phyloP scores from a whole-genome alignment of 768 basidiomycete genomes.

The Tricholoma bakamatsutake region DNA sequence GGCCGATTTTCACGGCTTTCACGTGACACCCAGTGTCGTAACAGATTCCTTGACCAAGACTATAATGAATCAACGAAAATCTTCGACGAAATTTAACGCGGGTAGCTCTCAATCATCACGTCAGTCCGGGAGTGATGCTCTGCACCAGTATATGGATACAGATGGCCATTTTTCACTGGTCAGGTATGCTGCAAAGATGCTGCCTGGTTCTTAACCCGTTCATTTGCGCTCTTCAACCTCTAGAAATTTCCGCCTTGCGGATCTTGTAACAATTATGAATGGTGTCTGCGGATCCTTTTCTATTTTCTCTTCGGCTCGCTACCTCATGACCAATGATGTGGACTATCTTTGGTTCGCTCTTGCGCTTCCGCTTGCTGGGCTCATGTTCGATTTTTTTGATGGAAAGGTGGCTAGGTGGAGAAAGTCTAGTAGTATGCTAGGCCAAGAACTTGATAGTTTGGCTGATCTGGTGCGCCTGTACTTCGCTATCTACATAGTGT shows the following conservation, averaged over 20 bases:
- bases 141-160: constrained; percentile 82
- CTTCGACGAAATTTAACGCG: constrained; percentile 23
- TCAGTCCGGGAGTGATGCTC: constrained; percentile 32
- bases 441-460: constrained; percentile 95
- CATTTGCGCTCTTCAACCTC: constrained; percentile 6
- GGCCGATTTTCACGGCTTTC: neutral
- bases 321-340: constrained; percentile 74
- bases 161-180: constrained; percentile 98
- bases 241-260: constrained; percentile 96
- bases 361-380: constrained; percentile 81
- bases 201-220: constrained; percentile 9
- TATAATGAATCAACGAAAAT: constrained; percentile 48
- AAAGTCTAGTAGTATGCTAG: constrained; percentile 91
- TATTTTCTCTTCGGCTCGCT: constrained; percentile 88
- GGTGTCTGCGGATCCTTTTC: constrained; percentile 97
- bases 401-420: constrained; percentile 98
- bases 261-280: constrained; percentile 98
- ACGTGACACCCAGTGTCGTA: no score
- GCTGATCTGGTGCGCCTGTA: constrained; percentile 75
- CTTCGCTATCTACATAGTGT: neutral
- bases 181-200: constrained; percentile 47
- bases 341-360: constrained; percentile 86
- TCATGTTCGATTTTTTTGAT: constrained; percentile 97
- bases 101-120: constrained; percentile 11
- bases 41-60: constrained; percentile 7